These are phyloP conservation scores for Fusarium veterinarium DNA, from an alignment of 2,329 filamentous ascomycete species.

Conservation along the genomic window DNA sequence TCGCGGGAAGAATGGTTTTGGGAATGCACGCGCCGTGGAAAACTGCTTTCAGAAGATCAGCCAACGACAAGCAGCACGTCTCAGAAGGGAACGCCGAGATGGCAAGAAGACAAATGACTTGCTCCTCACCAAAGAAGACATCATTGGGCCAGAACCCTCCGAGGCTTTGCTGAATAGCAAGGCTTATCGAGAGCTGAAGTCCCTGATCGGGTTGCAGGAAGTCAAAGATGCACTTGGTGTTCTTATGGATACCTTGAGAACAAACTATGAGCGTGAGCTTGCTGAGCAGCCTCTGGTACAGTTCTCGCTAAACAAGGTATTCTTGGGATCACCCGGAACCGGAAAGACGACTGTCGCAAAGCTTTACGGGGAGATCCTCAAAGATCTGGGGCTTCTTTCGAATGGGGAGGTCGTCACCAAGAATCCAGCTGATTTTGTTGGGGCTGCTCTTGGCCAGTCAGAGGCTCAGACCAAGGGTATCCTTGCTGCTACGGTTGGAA, in stretches of 20 bases:
- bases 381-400: constrained; percentile 73
- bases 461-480: constrained; percentile 80
- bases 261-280: constrained; percentile 75
- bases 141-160: constrained; percentile 76
- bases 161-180: constrained; percentile 61
- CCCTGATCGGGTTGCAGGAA: constrained; percentile 66
- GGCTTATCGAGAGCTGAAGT: constrained; percentile 69
- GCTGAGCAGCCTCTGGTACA: constrained; percentile 68
- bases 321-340: constrained; percentile 78
- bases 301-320: constrained; percentile 74
- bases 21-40: constrained; percentile 77
- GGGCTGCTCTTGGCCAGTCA: constrained; percentile 70
- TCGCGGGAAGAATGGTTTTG: constrained; percentile 75
- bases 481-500: constrained; percentile 72
- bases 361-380: constrained; percentile 75
- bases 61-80: constrained; percentile 67
- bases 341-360: constrained; percentile 83
- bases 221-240: constrained; percentile 72
- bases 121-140: constrained; percentile 71
- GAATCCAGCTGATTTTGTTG: constrained; percentile 80
- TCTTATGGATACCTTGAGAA: constrained; percentile 69
- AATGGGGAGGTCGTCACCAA: constrained; percentile 79
- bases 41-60: constrained; percentile 67
- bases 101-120: constrained; percentile 64
- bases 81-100: constrained; percentile 59